phyloP scores from a whole-genome alignment of 805 yeast genomes.

The Yamadazyma philogaea region DNA sequence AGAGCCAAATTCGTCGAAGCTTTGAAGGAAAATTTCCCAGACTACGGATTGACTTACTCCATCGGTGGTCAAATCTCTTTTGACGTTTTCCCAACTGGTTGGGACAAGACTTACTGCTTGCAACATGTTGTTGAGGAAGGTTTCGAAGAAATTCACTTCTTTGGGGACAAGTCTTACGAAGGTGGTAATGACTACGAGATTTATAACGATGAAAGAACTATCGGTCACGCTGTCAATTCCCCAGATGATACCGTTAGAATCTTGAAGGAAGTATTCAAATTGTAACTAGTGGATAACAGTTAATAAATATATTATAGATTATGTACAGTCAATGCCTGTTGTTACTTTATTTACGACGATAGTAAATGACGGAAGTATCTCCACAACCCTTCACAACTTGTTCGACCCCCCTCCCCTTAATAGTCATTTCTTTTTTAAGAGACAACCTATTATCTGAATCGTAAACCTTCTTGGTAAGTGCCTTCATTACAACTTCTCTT shows the following conservation, averaged over 20 bases:
- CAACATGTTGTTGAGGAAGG: conserved; percentile 86
- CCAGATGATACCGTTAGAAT: conserved; percentile 88
- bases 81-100: conserved; percentile 99
- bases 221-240: conserved; percentile 87
- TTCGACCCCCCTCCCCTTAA: conserved; percentile 33
- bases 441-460: conserved; percentile 46
- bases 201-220: conserved; percentile 85
- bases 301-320: not conserved
- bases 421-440: conserved; percentile 18
- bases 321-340: not conserved
- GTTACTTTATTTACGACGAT: conserved; percentile 28
- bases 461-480: conserved; percentile 28
- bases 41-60: conserved; percentile 86
- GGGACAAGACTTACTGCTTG: conserved; percentile 99
- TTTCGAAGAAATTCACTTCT: conserved; percentile 89
- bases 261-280: conserved; percentile 75
- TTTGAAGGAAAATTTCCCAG: conserved; percentile 77
- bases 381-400: conserved; percentile 65
- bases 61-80: conserved; percentile 99
- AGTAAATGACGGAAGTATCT: conserved; percentile 60
- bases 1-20: conserved; percentile 86
- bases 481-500: conserved; percentile 17
- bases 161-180: conserved; percentile 94
- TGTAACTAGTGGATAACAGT: conserved; percentile 25
- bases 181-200: conserved; percentile 99